A percentile compares a stretch with the other conserved stretches of the same genome.
phyloP scores from a whole-genome alignment of 2,329 filamentous ascomycete species.

The Dactylellina drechsleri region DNA sequence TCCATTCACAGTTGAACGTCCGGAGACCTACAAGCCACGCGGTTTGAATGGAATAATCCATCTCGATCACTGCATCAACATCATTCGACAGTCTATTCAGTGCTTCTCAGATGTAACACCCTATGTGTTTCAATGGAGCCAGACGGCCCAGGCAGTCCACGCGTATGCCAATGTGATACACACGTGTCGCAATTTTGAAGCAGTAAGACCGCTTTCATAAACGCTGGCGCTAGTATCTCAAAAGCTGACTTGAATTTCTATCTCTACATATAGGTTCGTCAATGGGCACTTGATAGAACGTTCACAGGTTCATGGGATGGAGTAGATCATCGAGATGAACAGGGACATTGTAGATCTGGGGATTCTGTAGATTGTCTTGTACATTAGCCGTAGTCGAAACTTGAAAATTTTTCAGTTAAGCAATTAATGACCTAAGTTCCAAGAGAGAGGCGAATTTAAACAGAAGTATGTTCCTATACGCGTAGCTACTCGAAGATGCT shows the following conservation, averaged over 20 bases:
- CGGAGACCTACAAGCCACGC: constrained; percentile 15
- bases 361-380: constrained; percentile 18
- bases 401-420: neutral
- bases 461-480: neutral
- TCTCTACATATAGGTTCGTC: constrained; percentile 3
- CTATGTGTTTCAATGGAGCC: constrained; percentile 30
- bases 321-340: constrained; percentile 25
- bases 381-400: constrained; percentile 1
- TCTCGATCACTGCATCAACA: constrained; percentile 26
- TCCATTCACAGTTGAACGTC: constrained; percentile 20
- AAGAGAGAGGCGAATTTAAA: neutral
- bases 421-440: no score
- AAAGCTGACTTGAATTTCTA: no score
- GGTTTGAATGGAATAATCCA: constrained; percentile 27
- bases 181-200: constrained; percentile 24
- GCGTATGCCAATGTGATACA: constrained; percentile 26
- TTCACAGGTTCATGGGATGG: constrained; percentile 26
- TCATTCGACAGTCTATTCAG: constrained; percentile 19
- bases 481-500: constrained; percentile 15
- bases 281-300: constrained; percentile 23
- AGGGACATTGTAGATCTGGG: constrained; percentile 23
- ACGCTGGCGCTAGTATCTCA: no score
- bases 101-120: constrained; percentile 28
- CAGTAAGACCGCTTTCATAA: constrained; percentile 2
- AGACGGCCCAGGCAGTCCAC: constrained; percentile 17